Evolutionary conservation across 208 protist genomes (phyloP).

Genomic region (Crithidia thermophila): DNA sequence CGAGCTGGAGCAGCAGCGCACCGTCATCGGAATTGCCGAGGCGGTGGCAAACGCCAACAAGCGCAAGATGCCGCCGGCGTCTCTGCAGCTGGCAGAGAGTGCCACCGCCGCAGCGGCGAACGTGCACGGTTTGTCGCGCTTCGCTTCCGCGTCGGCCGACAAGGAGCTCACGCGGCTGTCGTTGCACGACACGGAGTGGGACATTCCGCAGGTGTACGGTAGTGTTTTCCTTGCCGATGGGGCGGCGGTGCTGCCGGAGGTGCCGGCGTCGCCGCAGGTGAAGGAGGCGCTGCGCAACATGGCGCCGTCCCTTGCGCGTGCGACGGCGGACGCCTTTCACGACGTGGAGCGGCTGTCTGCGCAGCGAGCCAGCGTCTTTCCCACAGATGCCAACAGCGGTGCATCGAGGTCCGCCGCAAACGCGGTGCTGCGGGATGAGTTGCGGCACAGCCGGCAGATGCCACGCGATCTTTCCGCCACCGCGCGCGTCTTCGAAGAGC

Average conservation of each 20-base stretch:
- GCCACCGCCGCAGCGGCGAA: neutral
- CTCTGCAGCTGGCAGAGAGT: constrained; percentile 14
- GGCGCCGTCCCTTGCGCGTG: constrained; percentile 3
- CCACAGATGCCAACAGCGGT: neutral
- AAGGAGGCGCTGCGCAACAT: neutral
- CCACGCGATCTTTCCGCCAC: constrained; percentile 18
- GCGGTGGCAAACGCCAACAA: constrained; percentile 11
- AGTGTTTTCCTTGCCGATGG: neutral
- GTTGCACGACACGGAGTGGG: constrained; percentile 6
- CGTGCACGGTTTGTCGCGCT: neutral
- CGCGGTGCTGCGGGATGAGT: neutral
- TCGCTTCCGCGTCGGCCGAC: neutral
- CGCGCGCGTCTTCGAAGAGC: constrained; percentile 9
- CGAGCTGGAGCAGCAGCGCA: constrained; percentile 7
- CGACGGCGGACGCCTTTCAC: constrained; percentile 13
- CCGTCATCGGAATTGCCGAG: constrained; percentile 22
- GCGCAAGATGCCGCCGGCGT: constrained; percentile 10
- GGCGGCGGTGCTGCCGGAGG: neutral
- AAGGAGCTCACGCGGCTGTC: neutral
- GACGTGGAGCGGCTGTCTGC: constrained; percentile 17
- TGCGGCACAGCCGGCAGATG: constrained; percentile 20
- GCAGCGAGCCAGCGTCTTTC: neutral
- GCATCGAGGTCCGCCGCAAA: neutral
- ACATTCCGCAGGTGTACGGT: neutral
- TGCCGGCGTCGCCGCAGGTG: neutral